Conservation (phyloP, 2,329 filamentous ascomycete genomes). For the Graphilbum fragrans region DNA sequence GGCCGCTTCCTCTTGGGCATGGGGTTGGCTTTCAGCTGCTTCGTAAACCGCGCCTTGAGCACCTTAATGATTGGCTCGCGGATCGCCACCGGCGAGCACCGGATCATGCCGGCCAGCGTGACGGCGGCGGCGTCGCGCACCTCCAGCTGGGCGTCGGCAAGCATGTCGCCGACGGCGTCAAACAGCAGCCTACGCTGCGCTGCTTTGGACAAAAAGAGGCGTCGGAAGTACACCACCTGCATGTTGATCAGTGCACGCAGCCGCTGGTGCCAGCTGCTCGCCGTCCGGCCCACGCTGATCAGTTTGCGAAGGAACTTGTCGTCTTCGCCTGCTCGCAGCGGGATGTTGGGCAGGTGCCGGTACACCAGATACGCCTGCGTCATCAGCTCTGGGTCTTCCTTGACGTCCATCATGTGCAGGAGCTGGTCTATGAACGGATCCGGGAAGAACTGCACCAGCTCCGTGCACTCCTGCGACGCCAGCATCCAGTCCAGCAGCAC, state of each 20-base stretch:
- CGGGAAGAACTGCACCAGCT: slow-evolving; percentile 84
- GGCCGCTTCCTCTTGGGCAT: slow-evolving; percentile 62
- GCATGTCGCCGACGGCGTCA: slow-evolving; percentile 89
- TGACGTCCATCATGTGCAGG: slow-evolving; percentile 99
- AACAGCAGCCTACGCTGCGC: slow-evolving; percentile 72
- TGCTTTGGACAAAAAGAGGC: slow-evolving; percentile 72
- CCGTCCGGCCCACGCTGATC: slow-evolving; percentile 75
- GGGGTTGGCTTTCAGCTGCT: slow-evolving; percentile 68
- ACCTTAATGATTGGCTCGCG: slow-evolving; percentile 66
- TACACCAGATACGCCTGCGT: slow-evolving; percentile 93
- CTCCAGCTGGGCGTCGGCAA: slow-evolving; percentile 82
- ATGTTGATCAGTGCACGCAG: slow-evolving; percentile 94
- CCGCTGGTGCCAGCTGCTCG: slow-evolving; percentile 88
- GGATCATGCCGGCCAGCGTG: slow-evolving; percentile 93
- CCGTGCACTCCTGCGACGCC: slow-evolving; percentile 83
- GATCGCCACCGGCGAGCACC: slow-evolving; percentile 75
- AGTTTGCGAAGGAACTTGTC: slow-evolving; percentile 73
- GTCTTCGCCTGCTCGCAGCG: slow-evolving; percentile 78
- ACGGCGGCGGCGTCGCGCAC: slow-evolving; percentile 87
- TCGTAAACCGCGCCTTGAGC: slow-evolving; percentile 69
- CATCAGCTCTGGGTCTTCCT: slow-evolving; percentile 93
- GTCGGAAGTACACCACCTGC: slow-evolving; percentile 96
- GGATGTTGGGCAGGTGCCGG: slow-evolving; percentile 89
- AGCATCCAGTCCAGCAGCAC: slow-evolving; percentile 90
- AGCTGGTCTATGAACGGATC: slow-evolving; percentile 82